Percentiles rank a stretch among this genome's conserved stretches.
These are phyloP conservation scores for Volvariella surrecta DNA, from an alignment of 1,284 basidiomycete species.

Conservation along the genomic window DNA sequence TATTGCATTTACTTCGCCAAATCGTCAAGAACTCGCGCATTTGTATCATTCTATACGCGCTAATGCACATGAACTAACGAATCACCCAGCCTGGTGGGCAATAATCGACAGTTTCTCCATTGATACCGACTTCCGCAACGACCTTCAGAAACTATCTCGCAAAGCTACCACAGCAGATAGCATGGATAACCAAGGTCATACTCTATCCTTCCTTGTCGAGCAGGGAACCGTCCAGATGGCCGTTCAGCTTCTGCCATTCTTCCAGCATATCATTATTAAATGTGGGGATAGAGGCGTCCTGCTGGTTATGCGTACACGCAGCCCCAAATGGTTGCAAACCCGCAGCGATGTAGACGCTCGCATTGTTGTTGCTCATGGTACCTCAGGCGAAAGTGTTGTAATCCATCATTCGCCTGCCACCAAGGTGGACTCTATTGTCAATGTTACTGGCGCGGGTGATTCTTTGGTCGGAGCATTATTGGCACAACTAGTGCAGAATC, in stretches of 20 bases:
- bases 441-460: slow-evolving; percentile 89
- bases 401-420: slow-evolving; percentile 67
- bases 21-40: slow-evolving; percentile 65
- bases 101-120: slow-evolving; percentile 55
- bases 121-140: slow-evolving; percentile 52
- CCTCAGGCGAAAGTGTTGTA: slow-evolving; percentile 38
- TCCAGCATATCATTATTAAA: slow-evolving; percentile 78
- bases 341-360: slow-evolving; percentile 37
- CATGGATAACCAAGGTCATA: slow-evolving; percentile 31
- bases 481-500: slow-evolving; percentile 40
- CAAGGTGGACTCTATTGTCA: slow-evolving; percentile 39
- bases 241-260: slow-evolving; percentile 71
- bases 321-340: slow-evolving; percentile 39
- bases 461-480: slow-evolving; percentile 75
- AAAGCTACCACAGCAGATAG: slow-evolving; percentile 23
- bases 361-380: slow-evolving; percentile 43
- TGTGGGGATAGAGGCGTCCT: slow-evolving; percentile 65
- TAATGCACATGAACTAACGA: slow-evolving; percentile 39
- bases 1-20: slow-evolving; percentile 71
- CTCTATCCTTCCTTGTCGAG: slow-evolving; percentile 55
- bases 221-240: slow-evolving; percentile 74
- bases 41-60: slow-evolving; percentile 48
- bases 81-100: slow-evolving; percentile 55
- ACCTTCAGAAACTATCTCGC: slow-evolving; percentile 45
- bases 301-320: slow-evolving; percentile 48